phyloP scores from a whole-genome alignment of 176 grass and related monocot genomes.

The Pontederia crassipes region DNA sequence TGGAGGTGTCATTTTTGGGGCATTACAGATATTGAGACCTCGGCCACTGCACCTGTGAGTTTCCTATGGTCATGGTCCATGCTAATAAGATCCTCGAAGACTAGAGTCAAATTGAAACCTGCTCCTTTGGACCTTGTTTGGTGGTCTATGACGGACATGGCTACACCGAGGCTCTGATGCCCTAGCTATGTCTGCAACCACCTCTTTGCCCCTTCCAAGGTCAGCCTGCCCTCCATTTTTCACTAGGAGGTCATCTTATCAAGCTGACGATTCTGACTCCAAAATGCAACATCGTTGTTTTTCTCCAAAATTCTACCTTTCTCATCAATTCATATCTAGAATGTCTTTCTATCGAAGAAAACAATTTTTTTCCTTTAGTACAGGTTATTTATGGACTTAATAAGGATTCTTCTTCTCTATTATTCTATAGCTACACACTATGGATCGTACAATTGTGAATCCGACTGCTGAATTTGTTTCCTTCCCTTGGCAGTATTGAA shows the following conservation, averaged over 20 bases:
- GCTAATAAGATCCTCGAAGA: constrained; percentile 89
- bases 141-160: constrained; percentile 76
- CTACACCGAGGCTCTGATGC: constrained; percentile 31
- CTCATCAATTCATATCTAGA: too few relatives aligned
- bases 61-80: constrained; percentile 76
- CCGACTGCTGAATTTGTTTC: too few relatives aligned
- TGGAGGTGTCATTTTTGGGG: too few relatives aligned
- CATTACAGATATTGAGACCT: constrained; percentile 44
- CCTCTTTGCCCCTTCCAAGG: constrained; percentile 50
- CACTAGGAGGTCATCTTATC: background rate
- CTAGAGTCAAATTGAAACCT: constrained; percentile 77
- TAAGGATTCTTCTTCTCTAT: too few relatives aligned
- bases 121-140: constrained; percentile 66
- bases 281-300: background rate
- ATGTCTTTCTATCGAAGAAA: too few relatives aligned
- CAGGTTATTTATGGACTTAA: background rate
- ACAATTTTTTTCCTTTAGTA: background rate
- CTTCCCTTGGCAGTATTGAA: too few relatives aligned
- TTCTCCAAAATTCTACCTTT: too few relatives aligned
- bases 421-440: too few relatives aligned
- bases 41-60: constrained; percentile 39
- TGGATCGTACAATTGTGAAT: too few relatives aligned
- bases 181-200: constrained; percentile 69
- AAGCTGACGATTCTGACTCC: background rate
- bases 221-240: constrained; percentile 7